Base-by-base conservation (phyloP, 805 yeast genomes). In the Wickerhamomyces alni region DNA sequence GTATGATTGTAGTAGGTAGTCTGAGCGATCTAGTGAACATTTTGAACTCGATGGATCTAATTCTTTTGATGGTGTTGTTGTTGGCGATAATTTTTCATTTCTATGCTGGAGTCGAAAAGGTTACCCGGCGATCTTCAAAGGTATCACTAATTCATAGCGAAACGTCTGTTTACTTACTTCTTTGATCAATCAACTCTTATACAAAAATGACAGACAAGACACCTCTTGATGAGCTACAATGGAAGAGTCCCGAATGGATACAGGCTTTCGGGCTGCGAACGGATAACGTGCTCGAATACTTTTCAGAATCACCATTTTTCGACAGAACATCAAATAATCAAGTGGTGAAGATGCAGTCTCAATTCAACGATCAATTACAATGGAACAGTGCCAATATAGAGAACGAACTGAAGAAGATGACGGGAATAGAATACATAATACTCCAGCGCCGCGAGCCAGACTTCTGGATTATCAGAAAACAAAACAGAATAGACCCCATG, bases 221-320 rank as follows among this genome's bases (percentile, higher is more conserved):
- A 36, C 68, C 69, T 24, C 67, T 89, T 21, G 97, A 89, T 56
- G 97, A 91, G 54, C 72, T 93, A 31, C 98, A 89, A 59, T 93
- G 99, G 99, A 77, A 89, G 48, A 82, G 93, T 4, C 98, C 99
- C 1, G 99, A 93, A 61, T 93, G 96, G 94, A 87, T 93, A 47
- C 95, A 88, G 57, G 75, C 81, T 38, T 80, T 80, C 58, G 97
- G 96, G 0, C 73, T 93, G 18, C 72, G 88, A 33, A 84, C 95
- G 0, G 95, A 81, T 38, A 93, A 89, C 56, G 96, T 93, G 1
- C 71, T 93, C 17, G 98, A 93, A 43, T 93, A 93, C 62, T 89
- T 93, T 55, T 70, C 96, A 4, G 86, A 87, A 51, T 86, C 96
- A 3, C 99, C 99, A 2, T 94, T 91, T 63, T 93, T 85, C 58